phyloP scores from a whole-genome alignment of 495 filamentous ascomycete genomes.

The Penicillium pulvis region DNA sequence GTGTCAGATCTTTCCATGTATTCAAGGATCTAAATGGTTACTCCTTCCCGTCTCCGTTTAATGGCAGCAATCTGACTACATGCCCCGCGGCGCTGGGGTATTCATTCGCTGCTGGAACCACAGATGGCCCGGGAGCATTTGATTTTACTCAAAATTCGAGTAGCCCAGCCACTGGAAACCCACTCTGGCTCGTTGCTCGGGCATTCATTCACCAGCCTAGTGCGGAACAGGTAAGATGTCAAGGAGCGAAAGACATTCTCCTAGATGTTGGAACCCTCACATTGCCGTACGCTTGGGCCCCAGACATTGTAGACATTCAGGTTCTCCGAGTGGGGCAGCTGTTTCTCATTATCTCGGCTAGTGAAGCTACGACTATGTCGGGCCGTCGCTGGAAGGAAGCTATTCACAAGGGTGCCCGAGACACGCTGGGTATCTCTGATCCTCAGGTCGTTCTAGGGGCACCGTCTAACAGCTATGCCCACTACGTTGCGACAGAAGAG shows the following conservation, averaged over 20 bases:
- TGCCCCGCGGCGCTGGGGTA: slow-evolving; percentile 94
- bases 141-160: slow-evolving; percentile 91
- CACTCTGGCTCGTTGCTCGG: slow-evolving; percentile 79
- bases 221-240: slow-evolving; percentile 73
- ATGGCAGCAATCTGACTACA: slow-evolving; percentile 70
- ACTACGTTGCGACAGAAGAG: slow-evolving; percentile 92
- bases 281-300: slow-evolving; percentile 84
- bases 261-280: slow-evolving; percentile 84
- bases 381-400: slow-evolving; percentile 88
- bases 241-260: slow-evolving; percentile 83
- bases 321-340: slow-evolving; percentile 85
- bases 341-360: slow-evolving; percentile 82
- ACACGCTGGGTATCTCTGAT: slow-evolving; percentile 47
- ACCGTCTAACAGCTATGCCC: slow-evolving; percentile 92
- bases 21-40: slow-evolving; percentile 76
- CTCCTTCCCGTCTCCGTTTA: slow-evolving; percentile 69
- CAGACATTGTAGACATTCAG: slow-evolving; percentile 93
- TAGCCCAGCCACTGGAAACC: slow-evolving; percentile 70
- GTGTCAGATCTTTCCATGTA: slow-evolving; percentile 72
- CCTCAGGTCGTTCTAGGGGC: slow-evolving; percentile 88
- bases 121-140: slow-evolving; percentile 89
- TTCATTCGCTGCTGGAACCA: slow-evolving; percentile 92
- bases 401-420: slow-evolving; percentile 58
- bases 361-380: slow-evolving; percentile 95
- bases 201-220: slow-evolving; percentile 71